These are phyloP conservation scores for Tympanopsis confertula DNA, from an alignment of 2,329 filamentous ascomycete genomes.

Conservation along the genomic window DNA sequence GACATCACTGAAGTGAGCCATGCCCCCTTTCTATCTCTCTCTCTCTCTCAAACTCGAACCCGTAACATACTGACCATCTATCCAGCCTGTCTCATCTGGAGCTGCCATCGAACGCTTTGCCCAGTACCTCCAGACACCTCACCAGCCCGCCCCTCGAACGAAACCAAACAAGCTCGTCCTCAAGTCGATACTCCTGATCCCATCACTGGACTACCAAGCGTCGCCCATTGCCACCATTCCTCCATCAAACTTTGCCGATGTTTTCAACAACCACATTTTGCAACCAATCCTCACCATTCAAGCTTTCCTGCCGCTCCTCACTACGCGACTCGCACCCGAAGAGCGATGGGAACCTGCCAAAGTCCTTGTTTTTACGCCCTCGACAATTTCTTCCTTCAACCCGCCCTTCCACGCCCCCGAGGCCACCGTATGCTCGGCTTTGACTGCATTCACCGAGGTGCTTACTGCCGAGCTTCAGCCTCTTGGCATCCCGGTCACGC, in stretches of 20 bases:
- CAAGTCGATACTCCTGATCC: conserved; percentile 72
- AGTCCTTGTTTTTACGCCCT: conserved; percentile 68
- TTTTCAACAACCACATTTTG: conserved; percentile 83
- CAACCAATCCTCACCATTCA: conserved; percentile 82
- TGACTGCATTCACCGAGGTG: conserved; percentile 76
- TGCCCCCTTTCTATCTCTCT: conserved; percentile 1
- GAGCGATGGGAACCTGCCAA: conserved; percentile 45
- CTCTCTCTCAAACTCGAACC: not conserved
- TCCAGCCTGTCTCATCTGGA: conserved; percentile 54
- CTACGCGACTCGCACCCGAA: conserved; percentile 39
- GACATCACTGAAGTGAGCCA: conserved; percentile 67
- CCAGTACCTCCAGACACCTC: conserved; percentile 60
- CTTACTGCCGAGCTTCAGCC: conserved; percentile 69
- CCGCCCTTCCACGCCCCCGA: conserved; percentile 77
- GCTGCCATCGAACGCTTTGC: conserved; percentile 63
- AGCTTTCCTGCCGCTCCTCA: conserved; percentile 73
- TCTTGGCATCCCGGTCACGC: conserved; percentile 66
- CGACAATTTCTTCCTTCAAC: conserved; percentile 68
- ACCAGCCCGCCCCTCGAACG: conserved; percentile 65
- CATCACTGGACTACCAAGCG: conserved; percentile 67
- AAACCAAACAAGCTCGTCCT: conserved; percentile 67
- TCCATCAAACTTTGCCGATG: conserved; percentile 74
- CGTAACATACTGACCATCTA: conserved; percentile 6
- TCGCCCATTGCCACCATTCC: conserved; percentile 78
- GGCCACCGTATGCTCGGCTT: conserved; percentile 70